A percentile compares a stretch with the other conserved stretches of the same genome.
Evolutionary conservation across 208 protist species (phyloP).

Genomic region (Trypanosoma theileri): DNA sequence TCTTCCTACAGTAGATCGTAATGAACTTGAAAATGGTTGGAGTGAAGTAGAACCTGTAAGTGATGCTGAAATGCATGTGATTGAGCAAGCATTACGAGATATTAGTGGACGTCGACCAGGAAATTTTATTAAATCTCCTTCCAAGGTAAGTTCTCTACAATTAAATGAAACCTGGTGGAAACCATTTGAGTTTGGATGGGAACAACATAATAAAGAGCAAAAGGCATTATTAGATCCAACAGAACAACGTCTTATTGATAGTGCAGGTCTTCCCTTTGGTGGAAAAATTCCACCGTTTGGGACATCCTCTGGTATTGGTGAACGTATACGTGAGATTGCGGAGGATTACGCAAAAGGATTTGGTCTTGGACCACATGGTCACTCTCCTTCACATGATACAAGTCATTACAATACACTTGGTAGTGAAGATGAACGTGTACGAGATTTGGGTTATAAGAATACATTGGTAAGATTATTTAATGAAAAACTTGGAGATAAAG

Average conservation of each 20-base stretch:
- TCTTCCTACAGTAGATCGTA: constrained; percentile 83
- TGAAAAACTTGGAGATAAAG: constrained; percentile 65
- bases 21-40: constrained; percentile 88
- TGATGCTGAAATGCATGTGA: constrained; percentile 65
- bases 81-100: constrained; percentile 89
- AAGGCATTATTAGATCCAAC: constrained; percentile 56
- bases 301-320: constrained; percentile 82
- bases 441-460: constrained; percentile 56
- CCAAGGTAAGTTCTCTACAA: constrained; percentile 57
- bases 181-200: constrained; percentile 78
- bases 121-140: constrained; percentile 83
- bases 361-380: constrained; percentile 78
- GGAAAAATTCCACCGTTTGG: constrained; percentile 80
- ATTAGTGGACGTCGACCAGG: constrained; percentile 86
- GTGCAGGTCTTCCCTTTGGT: constrained; percentile 64
- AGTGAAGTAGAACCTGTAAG: constrained; percentile 56
- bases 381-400: constrained; percentile 70
- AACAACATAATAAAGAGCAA: constrained; percentile 77
- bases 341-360: constrained; percentile 84
- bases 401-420: constrained; percentile 62
- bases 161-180: constrained; percentile 88
- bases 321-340: constrained; percentile 80
- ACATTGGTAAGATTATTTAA: constrained; percentile 80
- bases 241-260: constrained; percentile 73
- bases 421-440: constrained; percentile 50